Conservation (phyloP, 139 green algal genomes). For the Chlorella ohadii region DNA sequence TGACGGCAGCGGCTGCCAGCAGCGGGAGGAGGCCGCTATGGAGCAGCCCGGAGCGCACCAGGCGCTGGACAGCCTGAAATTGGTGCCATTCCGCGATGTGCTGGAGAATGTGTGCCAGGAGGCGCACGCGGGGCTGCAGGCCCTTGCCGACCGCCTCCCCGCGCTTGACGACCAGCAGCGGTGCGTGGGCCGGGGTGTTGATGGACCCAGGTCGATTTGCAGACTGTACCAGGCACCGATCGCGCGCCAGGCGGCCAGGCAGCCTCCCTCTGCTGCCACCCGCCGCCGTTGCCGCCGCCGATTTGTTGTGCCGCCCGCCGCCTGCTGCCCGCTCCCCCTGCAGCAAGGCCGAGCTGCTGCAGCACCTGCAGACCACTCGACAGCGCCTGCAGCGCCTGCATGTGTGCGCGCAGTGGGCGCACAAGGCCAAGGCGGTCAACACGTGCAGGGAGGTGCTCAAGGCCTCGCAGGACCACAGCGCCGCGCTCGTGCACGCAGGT, state of each 20-base stretch:
- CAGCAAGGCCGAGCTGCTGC: slow-evolving; percentile 57
- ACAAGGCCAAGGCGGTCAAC: slow-evolving; percentile 53
- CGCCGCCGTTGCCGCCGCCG: too few species aligned
- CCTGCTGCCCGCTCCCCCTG: background rate
- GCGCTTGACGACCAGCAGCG: slow-evolving; percentile 19
- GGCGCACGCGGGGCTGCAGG: slow-evolving; percentile 10
- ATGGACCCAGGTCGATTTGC: too few species aligned
- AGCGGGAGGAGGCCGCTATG: too few species aligned
- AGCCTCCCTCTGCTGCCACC: background rate
- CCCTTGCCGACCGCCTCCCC: slow-evolving; percentile 17
- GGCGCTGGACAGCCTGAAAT: slow-evolving; percentile 6
- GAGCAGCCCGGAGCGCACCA: too few species aligned
- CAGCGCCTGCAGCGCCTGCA: slow-evolving; percentile 65
- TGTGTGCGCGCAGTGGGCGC: slow-evolving; percentile 56
- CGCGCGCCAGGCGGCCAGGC: background rate
- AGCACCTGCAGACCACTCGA: slow-evolving; percentile 46
- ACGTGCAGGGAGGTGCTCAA: slow-evolving; percentile 30
- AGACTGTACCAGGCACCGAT: too few species aligned
- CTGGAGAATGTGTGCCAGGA: slow-evolving; percentile 20
- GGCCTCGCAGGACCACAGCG: slow-evolving; percentile 16
- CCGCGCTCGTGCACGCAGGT: slow-evolving; percentile 24
- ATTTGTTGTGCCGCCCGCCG: too few species aligned
- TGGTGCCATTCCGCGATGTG: slow-evolving; percentile 27
- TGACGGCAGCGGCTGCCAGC: too few species aligned
- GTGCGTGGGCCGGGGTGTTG: background rate